Evolutionary conservation across 768 basidiomycete genomes (phyloP), one percentile per base, ranked within the genome.

Genomic region (Pisolithus sp.): DNA sequence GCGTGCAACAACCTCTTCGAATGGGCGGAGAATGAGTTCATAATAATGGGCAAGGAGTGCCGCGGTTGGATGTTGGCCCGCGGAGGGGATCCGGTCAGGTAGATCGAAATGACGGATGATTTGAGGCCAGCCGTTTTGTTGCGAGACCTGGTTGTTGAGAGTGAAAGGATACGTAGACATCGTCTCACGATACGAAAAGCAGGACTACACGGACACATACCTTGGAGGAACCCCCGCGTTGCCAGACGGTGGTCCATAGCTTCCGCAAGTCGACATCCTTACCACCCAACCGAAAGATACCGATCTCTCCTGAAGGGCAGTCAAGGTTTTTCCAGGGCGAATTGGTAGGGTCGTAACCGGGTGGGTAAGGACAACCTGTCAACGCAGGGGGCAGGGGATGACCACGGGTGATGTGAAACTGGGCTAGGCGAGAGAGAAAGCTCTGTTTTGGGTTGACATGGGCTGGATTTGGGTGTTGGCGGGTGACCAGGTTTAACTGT

Each of bases 231-330:
- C 89, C 89, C 23, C 90, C 89, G 34, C 69, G 59, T 56, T 80
- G 76, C 52, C 70, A 69, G 42, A 87, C 83, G 39, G 79, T 54
- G 12, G 73, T 74, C 82, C 85, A 91, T 9, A 92, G 68, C 61
- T 76, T 85, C 66, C 85, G 83, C n/a, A 92, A 65, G 62, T 87
- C 84, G 42, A 92, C 69, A 58, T 90, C 87, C 64, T 78, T 85
- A 17, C 85, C 86, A 3, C 81, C 85, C 18, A 92, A 61, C 45
- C 80, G 79, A 65, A 91, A 74, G 38, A 76, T 69, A 30, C 90
- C 89, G 10, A 76, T 57, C 55, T 86, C 85, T 9, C 60, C 57
- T 50, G 72, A 61, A 10, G 81, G 78, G 24, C 78, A 72, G 53
- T 90, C 86, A 53, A 92, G 69, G 48, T 70, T 68, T 61, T 81